A percentile compares a stretch with the other conserved stretches of the same genome.
These are phyloP conservation scores for Suhomyces sp. DNA, from an alignment of 805 yeast genomes.

Conservation along the genomic window DNA sequence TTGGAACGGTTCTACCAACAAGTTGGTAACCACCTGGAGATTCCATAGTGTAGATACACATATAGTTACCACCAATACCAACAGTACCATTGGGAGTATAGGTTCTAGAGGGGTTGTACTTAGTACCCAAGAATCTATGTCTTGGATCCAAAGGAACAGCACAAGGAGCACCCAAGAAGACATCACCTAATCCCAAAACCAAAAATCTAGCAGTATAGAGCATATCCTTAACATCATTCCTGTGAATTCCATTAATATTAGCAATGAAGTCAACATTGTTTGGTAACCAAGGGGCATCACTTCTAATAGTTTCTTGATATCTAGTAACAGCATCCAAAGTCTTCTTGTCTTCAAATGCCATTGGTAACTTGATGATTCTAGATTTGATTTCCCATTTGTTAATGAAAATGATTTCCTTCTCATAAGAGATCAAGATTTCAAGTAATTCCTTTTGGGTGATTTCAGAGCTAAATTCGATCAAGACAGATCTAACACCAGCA, in stretches of 20 bases:
- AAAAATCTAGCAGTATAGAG: conserved; percentile 85
- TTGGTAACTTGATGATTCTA: conserved; percentile 79
- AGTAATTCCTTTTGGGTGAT: conserved; percentile 64
- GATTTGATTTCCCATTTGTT: conserved; percentile 86
- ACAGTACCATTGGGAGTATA: conserved; percentile 96
- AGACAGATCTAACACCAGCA: conserved; percentile 93
- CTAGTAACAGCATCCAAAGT: conserved; percentile 88
- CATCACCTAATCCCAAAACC: conserved; percentile 96
- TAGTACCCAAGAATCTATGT: conserved; percentile 87
- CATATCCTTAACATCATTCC: conserved; percentile 78
- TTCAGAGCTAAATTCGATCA: conserved; percentile 77
- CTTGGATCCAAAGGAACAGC: conserved; percentile 98
- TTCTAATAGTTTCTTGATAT: conserved; percentile 89
- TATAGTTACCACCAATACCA: conserved; percentile 98
- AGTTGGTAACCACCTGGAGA: conserved; percentile 98
- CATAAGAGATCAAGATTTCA: conserved; percentile 67
- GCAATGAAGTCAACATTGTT: conserved; percentile 96
- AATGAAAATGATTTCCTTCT: conserved; percentile 67
- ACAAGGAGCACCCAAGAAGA: conserved; percentile 96
- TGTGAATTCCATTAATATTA: conserved; percentile 75
- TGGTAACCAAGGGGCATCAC: conserved; percentile 96
- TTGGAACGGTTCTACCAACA: conserved; percentile 94
- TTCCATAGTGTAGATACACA: conserved; percentile 98
- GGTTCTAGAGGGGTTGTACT: conserved; percentile 95
- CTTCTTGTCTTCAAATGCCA: conserved; percentile 93